Evolutionary conservation across 2,329 filamentous ascomycete species (phyloP).

Genomic region (Colletotrichum tropicicola): DNA sequence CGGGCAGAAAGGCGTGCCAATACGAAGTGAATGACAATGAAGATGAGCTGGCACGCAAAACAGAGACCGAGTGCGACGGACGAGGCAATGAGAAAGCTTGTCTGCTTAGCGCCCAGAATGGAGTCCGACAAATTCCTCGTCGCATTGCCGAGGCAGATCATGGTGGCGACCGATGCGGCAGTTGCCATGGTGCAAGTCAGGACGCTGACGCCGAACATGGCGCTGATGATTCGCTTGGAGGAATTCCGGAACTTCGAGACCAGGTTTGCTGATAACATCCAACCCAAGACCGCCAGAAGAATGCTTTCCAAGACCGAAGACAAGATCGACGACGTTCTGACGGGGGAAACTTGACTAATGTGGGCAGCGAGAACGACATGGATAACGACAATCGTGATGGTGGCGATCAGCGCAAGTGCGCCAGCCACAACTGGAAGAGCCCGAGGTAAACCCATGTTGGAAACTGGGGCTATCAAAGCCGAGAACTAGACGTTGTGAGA

Average conservation of each 20-base stretch:
- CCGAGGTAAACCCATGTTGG: slow-evolving; percentile 44
- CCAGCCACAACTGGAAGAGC: slow-evolving; percentile 47
- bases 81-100: slow-evolving; percentile 52
- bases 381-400: slow-evolving; percentile 48
- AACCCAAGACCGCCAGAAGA: slow-evolving; percentile 45
- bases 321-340: slow-evolving; percentile 46
- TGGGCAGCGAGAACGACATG: slow-evolving; percentile 48
- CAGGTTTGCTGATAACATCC: slow-evolving; percentile 43
- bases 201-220: slow-evolving; percentile 49
- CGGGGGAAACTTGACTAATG: slow-evolving; percentile 40
- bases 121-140: slow-evolving; percentile 37
- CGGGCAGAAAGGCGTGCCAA: slow-evolving; percentile 42
- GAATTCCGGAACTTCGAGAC: slow-evolving; percentile 30
- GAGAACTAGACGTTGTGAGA: background rate
- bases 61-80: slow-evolving; percentile 55
- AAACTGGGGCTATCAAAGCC: slow-evolving; percentile 19
- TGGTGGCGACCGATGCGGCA: slow-evolving; percentile 52
- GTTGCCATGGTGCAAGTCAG: slow-evolving; percentile 54
- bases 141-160: slow-evolving; percentile 50
- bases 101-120: slow-evolving; percentile 42
- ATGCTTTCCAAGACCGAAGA: slow-evolving; percentile 47
- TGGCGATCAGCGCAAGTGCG: slow-evolving; percentile 46
- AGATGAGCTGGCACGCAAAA: slow-evolving; percentile 57
- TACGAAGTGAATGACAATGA: slow-evolving; percentile 55
- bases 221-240: slow-evolving; percentile 36